Evolutionary conservation across 2,329 filamentous ascomycete genomes (phyloP), one percentile per base, ranked within the genome.

Genomic region (Mariannaea elegans): DNA sequence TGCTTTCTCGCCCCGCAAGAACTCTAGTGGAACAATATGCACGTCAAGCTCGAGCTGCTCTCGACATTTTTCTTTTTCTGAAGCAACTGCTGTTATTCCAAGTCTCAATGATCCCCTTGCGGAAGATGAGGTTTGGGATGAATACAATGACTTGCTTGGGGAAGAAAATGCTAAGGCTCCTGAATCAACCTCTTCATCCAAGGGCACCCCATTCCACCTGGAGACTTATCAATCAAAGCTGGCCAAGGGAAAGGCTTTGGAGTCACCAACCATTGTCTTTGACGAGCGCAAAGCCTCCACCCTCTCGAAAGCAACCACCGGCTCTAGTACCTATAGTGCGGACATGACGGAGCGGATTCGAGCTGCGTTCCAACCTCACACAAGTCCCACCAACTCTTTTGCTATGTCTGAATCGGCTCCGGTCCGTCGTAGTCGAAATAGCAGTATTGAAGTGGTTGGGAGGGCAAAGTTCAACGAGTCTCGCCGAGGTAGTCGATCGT

Each of bases 61-160:
- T 2, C 87, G 86, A 0, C 76, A 84, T 13, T 78, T 83, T 49
- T 87, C 84, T 55, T 87, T 84, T 63, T 82, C 83, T 12, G 84
- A 84, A 6, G 86, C 88, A 3, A 91, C 88, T 14, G 89, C 91
- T 7, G 77, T 92, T 2, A 80, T 91, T 19, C 90, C 90, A 1
- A 78, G 81, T 3, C 81, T 86, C 2, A 81, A 81, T 42, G 86
- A 87, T 4, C 88, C 87, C 0, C 82, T 89, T 4, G 87, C 80
- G 1, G 91, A 96, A 65, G 94, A 97, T 68, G 94, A 97, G 72
- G 85, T 97, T 2, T 98, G 94, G 94, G 89, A 94, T 50, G 94
- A 97, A 76, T 97, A 96, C 72, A 89, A 98, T 65, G 94, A 97
- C 68, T 80, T 97, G 12, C 85, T 97, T 53, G 91, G 91, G 51